phyloP scores from a whole-genome alignment of 495 filamentous ascomycete genomes.

The Sordaria brevicollis region DNA sequence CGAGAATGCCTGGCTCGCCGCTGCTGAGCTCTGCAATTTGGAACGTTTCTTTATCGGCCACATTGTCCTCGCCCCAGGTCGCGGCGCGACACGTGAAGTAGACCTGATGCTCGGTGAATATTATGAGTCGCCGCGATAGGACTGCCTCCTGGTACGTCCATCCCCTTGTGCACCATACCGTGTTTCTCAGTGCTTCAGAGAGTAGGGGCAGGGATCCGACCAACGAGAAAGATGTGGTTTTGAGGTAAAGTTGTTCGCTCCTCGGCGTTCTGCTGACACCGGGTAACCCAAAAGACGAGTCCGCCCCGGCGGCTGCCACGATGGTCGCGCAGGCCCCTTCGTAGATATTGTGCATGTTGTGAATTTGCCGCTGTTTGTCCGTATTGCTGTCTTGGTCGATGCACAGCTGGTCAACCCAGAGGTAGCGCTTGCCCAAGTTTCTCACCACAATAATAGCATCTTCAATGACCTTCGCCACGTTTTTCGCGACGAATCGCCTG shows the following conservation, averaged over 20 bases:
- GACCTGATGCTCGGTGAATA: conserved; percentile 19
- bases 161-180: conserved; percentile 19
- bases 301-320: conserved; percentile 13
- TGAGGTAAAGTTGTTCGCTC: neutral
- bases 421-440: neutral
- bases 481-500: neutral
- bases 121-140: conserved; percentile 19
- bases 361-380: neutral
- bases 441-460: neutral
- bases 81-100: conserved; percentile 20
- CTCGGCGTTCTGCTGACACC: conserved; percentile 7
- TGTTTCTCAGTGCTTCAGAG: conserved; percentile 1
- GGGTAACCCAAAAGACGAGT: conserved; percentile 12
- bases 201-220: neutral
- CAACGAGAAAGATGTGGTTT: conserved; percentile 1
- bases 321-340: conserved; percentile 7
- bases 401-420: neutral
- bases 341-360: conserved; percentile 18
- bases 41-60: too few species aligned
- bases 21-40: too few species aligned
- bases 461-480: neutral
- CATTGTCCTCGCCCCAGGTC: conserved; percentile 2
- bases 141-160: conserved; percentile 33
- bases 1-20: too few species aligned
- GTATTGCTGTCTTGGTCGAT: neutral